phyloP scores from a whole-genome alignment of 2,329 filamentous ascomycete species.

The Calonectria ilicicola region DNA sequence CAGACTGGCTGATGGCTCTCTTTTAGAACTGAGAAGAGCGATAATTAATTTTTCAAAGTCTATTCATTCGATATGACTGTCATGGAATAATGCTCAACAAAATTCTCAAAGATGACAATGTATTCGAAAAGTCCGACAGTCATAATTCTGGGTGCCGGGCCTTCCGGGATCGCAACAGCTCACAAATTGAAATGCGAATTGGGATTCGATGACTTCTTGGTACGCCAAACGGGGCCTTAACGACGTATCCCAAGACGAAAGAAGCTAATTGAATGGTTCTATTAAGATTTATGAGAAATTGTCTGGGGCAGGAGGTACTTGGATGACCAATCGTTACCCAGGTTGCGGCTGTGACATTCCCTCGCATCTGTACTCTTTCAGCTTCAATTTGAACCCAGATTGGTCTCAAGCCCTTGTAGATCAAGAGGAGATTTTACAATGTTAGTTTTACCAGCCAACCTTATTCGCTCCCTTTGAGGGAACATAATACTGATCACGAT shows the following conservation, averaged over 20 bases:
- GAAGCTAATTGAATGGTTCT: not conserved
- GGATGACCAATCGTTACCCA: constrained; percentile 19
- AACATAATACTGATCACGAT: no score
- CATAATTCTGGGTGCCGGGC: not conserved
- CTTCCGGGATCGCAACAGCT: constrained; percentile 1
- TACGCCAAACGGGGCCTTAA: not conserved
- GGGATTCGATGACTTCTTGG: constrained; percentile 7
- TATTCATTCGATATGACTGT: no score
- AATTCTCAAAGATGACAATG: no score
- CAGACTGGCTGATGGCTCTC: no score
- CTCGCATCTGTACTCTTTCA: constrained; percentile 54
- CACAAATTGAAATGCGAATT: constrained; percentile 2
- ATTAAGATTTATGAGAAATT: constrained; percentile 30
- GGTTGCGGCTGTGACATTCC: constrained; percentile 33
- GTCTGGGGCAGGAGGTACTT: constrained; percentile 33
- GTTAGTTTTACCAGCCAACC: constrained; percentile 18
- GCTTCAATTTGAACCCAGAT: constrained; percentile 54
- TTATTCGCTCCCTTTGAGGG: no score
- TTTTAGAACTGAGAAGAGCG: no score
- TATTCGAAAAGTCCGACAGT: not conserved
- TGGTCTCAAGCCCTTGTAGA: constrained; percentile 51
- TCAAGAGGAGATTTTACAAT: constrained; percentile 50
- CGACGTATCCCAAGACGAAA: not conserved
- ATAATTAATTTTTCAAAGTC: no score
- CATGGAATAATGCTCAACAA: no score